Base-by-base conservation (phyloP, 2,329 filamentous ascomycete genomes). In the Juglanconis oblonga region DNA sequence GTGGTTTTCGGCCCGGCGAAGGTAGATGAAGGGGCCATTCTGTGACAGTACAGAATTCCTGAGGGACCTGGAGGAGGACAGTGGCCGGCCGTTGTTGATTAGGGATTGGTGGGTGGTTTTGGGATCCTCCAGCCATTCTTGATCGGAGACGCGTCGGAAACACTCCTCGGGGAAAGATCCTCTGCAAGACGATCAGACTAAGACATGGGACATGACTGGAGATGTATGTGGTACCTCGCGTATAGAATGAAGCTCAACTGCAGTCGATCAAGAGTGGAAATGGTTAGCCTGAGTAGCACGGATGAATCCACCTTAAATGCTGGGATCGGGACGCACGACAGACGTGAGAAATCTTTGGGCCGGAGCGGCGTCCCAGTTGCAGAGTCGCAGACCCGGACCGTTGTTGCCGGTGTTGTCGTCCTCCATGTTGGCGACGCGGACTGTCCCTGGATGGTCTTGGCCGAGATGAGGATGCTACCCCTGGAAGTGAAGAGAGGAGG, bases 171-270 rank as follows among this genome's bases (percentile, higher is more conserved):
- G 52, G 36, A 59, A 48, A 1, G 59, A 49, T 4, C 36, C 13
- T 24, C 59, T 62, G 17, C 1, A 24, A 4, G n/a, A 13, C 13
- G 13, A 29, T 24, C 8, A 42, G 48, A 45, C 5, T 9, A 45
- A 36, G 31, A 40, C n/a, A 14, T 4, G 17, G 42, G 4, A 11
- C 24, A 31, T 1, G 33, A 14, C 3, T 5, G 11, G 5, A 13
- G 5, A 1, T 3, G 4, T 13, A 7, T 6, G 4, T 29, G 36
- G 9, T 52, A 55, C 59, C 56, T 52, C 9, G 52, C 59, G 33
- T 55, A 59, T 3, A 59, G 14, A 33, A 62, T 56, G 35, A 29
- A 17, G 42, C 56, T 59, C 33, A 59, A 13, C 59, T 62, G 36
- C 10, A 11, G 3, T 4, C 6, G 7, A 24, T 13, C 38, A 45